Evolutionary conservation across 106 monocot genomes (phyloP).

Genomic region (Platanthera guangdongensis): DNA sequence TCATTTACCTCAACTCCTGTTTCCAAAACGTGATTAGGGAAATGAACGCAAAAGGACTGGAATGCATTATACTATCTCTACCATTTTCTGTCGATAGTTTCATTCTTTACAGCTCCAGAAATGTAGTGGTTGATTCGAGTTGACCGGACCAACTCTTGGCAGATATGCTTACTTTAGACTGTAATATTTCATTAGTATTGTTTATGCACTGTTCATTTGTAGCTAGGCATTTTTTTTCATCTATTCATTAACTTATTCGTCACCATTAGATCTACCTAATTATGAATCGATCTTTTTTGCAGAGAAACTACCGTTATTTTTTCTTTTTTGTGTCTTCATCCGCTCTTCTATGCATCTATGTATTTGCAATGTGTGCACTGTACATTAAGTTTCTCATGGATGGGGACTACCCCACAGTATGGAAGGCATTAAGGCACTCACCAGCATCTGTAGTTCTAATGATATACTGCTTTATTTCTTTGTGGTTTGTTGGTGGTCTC

Average conservation of each 20-base stretch:
- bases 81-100: background rate
- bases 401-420: slow-evolving; percentile 75
- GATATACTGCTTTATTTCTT: slow-evolving; percentile 63
- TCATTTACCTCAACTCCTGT: background rate
- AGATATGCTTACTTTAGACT: background rate
- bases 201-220: background rate
- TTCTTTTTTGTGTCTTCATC: slow-evolving; percentile 85
- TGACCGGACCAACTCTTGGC: background rate
- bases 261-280: background rate
- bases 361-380: slow-evolving; percentile 79
- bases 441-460: slow-evolving; percentile 77
- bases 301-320: slow-evolving; percentile 93
- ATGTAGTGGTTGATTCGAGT: background rate
- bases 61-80: background rate
- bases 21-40: background rate
- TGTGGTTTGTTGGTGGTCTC: slow-evolving; percentile 99
- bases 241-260: background rate
- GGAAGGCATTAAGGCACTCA: slow-evolving; percentile 82
- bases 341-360: slow-evolving; percentile 80
- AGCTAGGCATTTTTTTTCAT: background rate
- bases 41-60: background rate
- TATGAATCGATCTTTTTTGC: slow-evolving; percentile 12
- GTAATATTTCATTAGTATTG: background rate
- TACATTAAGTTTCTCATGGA: slow-evolving; percentile 94
- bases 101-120: too few species aligned